Evolutionary conservation across 83 land plant genomes (phyloP).

Genomic region (Picea abies): DNA sequence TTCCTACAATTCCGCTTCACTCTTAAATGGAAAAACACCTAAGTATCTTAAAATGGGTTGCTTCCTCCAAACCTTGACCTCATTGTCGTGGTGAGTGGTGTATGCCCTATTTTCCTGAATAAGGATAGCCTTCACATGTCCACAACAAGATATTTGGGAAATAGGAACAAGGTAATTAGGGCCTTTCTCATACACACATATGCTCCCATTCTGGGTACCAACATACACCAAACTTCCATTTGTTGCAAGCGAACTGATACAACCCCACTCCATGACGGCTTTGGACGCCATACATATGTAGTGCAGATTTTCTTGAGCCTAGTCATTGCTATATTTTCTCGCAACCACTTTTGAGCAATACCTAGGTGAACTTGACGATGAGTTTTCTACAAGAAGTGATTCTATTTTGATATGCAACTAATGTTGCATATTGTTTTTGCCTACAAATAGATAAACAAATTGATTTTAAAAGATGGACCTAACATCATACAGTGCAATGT

Average conservation of each 20-base stretch:
- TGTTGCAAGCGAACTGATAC: neutral
- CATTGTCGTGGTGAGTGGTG: neutral
- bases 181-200: neutral
- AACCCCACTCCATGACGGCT: neutral
- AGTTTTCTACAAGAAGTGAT: too few species aligned
- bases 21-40: neutral
- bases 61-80: neutral
- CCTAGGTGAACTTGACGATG: too few species aligned
- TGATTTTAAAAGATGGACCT: too few species aligned
- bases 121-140: neutral
- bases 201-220: neutral
- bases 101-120: neutral
- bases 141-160: neutral
- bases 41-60: too few species aligned
- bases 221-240: neutral
- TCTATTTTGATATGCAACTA: too few species aligned
- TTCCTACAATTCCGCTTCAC: neutral
- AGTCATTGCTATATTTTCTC: neutral
- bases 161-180: neutral
- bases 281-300: neutral
- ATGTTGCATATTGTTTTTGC: too few species aligned
- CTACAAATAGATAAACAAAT: too few species aligned
- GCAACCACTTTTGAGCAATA: neutral
- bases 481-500: too few species aligned
- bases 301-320: neutral